Percentiles rank a stretch among this genome's conserved stretches.
Conservation (phyloP, 2,329 filamentous ascomycete species). For the Cercospora sp. region DNA sequence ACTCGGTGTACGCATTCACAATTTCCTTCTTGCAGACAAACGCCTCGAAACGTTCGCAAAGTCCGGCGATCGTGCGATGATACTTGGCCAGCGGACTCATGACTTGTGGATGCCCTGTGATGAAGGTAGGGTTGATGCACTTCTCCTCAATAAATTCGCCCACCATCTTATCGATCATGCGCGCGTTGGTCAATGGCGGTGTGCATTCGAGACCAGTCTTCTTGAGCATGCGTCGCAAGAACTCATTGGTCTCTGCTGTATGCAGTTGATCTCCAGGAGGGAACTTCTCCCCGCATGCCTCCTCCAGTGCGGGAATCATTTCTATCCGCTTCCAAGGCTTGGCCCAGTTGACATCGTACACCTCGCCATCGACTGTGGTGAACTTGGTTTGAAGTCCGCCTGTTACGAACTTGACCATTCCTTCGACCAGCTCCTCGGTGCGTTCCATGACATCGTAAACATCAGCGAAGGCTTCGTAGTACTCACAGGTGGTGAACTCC, state of each 20-base stretch:
- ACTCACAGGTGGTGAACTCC: slow-evolving; percentile 96
- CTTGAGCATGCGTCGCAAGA: slow-evolving; percentile 79
- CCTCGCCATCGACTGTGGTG: slow-evolving; percentile 81
- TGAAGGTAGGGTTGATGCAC: slow-evolving; percentile 91
- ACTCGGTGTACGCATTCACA: slow-evolving; percentile 93
- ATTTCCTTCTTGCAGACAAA: slow-evolving; percentile 99
- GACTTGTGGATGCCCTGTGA: slow-evolving; percentile 74
- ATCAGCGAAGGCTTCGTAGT: slow-evolving; percentile 86
- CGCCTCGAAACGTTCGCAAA: slow-evolving; percentile 96
- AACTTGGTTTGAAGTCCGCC: slow-evolving; percentile 63
- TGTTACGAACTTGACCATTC: slow-evolving; percentile 84
- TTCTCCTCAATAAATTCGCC: slow-evolving; percentile 95
- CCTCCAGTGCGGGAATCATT: slow-evolving; percentile 93
- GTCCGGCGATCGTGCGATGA: slow-evolving; percentile 75
- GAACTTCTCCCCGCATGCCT: slow-evolving; percentile 90
- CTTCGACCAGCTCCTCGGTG: slow-evolving; percentile 90
- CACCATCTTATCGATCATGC: slow-evolving; percentile 90
- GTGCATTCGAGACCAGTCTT: slow-evolving; percentile 90
- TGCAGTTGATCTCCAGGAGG: slow-evolving; percentile 86
- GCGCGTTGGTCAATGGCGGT: slow-evolving; percentile 85
- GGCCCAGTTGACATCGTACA: slow-evolving; percentile 93
- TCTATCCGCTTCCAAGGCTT: slow-evolving; percentile 89
- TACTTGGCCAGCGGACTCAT: slow-evolving; percentile 98
- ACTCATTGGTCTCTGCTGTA: slow-evolving; percentile 83
- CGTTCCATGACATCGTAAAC: slow-evolving; percentile 87